Base-by-base conservation (phyloP, 257 asterid genomes). In the Gentiana macrophylla region DNA sequence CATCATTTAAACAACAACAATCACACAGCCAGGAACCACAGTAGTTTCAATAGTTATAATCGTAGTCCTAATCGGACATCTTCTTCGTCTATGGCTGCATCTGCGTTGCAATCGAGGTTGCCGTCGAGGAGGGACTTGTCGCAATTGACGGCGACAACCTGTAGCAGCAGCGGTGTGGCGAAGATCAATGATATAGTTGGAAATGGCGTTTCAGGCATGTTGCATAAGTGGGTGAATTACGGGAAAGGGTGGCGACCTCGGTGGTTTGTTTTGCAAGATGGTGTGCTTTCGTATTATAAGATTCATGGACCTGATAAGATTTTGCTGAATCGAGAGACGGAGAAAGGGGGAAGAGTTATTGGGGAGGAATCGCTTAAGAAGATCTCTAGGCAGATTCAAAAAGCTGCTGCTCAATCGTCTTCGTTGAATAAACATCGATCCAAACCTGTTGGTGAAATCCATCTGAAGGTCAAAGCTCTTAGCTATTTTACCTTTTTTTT, bases 161-260 rank as follows among this genome's bases (percentile, higher is more conserved):
- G 49, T 60, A 64, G 65, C 53, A 62, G 66, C 43, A 71, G 64
- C 4, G 70, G 71, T 10, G 72, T 63, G 52, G 75, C 84, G 72
- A 86, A 75, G 88, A 84, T 90, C 56, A 86, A 86, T 51, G 96
- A 86, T 4, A 83, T 86, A 15, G 91, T 90, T 0, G 95, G 98
- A 62, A 78, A 79, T 49, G 96, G 96, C 49, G 73, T 90, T 57
- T 83, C 83, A 6, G 96, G 98, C 56, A 73, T 90, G 57, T 43
- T 90, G 72, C 65, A 79, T 44, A 90, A 90, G 71, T 90, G 98
- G 98, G 98, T 90, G 67, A 90, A 90, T 77, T 90, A 86, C 55
- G 98, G 98, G n/a, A 80, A 72, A 59, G 98, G 98, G 3, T 90
- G 98, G 98, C 79, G 98, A 66, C 94, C 86, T 4, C 67, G 98